A percentile compares a stretch with the other conserved stretches of the same genome.
Evolutionary conservation across 2,329 filamentous ascomycete species (phyloP).

Genomic region (Oidium heveae): DNA sequence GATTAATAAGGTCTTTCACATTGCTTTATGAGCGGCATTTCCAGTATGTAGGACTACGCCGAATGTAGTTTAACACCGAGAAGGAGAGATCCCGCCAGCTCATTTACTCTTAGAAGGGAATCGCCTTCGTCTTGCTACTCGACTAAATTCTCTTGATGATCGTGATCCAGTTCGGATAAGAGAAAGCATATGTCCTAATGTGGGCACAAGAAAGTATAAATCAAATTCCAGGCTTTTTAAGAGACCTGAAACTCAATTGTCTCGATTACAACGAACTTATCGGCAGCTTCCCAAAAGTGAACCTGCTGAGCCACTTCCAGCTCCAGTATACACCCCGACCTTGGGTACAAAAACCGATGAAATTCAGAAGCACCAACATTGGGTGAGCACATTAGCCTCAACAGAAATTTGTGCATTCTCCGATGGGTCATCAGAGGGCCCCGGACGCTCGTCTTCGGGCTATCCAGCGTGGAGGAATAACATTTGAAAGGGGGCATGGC

Average conservation of each 20-base stretch:
- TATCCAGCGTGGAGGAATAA: no score
- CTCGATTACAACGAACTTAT: not conserved
- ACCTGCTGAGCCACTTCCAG: not conserved
- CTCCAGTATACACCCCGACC: not conserved
- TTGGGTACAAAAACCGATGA: not conserved
- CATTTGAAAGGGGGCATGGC: no score
- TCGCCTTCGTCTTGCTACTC: not conserved
- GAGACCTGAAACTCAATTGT: not conserved
- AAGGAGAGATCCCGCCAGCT: not conserved
- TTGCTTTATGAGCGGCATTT: not conserved
- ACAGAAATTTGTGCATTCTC: not conserved
- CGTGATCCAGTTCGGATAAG: not conserved
- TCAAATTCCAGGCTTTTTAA: not conserved
- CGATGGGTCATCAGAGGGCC: not conserved
- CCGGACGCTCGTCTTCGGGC: not conserved
- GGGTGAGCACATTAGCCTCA: not conserved
- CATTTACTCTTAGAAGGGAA: not conserved
- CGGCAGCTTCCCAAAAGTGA: not conserved
- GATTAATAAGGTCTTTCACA: not conserved
- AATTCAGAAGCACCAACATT: not conserved
- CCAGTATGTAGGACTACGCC: not conserved
- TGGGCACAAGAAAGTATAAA: not conserved
- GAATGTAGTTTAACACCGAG: not conserved
- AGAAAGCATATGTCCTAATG: not conserved
- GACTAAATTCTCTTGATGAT: not conserved